These are phyloP conservation scores for Prunus campanulata DNA, from an alignment of 306 rosid genomes.

Conservation along the genomic window DNA sequence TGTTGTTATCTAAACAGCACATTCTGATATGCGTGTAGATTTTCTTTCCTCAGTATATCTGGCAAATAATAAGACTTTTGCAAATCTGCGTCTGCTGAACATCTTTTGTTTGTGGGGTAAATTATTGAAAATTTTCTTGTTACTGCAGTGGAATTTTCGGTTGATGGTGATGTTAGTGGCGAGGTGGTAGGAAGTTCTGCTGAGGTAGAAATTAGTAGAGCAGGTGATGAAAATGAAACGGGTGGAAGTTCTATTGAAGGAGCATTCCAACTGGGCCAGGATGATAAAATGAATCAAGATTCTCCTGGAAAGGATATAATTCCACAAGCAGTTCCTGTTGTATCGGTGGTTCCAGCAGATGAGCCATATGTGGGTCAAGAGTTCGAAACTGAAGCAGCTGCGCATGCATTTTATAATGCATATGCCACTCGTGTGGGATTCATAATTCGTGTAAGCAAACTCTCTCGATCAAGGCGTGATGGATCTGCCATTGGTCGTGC, in stretches of 20 bases:
- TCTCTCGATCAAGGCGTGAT: slow-evolving; percentile 92
- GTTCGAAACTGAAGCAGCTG: slow-evolving; percentile 86
- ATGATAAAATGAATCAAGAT: slow-evolving; percentile 45
- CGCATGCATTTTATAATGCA: slow-evolving; percentile 88
- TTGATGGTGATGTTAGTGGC: slow-evolving; percentile 50
- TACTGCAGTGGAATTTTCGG: slow-evolving; percentile 80
- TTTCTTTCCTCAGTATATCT: not conserved
- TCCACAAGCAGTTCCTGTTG: slow-evolving; percentile 46
- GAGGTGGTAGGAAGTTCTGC: slow-evolving; percentile 50
- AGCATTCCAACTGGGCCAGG: slow-evolving; percentile 46
- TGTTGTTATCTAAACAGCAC: not conserved
- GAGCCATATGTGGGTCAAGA: slow-evolving; percentile 95
- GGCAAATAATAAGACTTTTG: not conserved
- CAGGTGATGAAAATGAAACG: slow-evolving; percentile 55
- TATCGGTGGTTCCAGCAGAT: slow-evolving; percentile 46
- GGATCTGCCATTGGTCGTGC: slow-evolving; percentile 94
- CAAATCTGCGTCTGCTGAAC: slow-evolving; percentile 13
- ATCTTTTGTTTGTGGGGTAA: slow-evolving; percentile 9
- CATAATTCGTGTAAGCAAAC: slow-evolving; percentile 90
- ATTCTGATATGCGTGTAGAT: too few species aligned
- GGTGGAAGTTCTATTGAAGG: slow-evolving; percentile 66
- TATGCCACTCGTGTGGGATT: slow-evolving; percentile 84
- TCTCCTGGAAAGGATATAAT: slow-evolving; percentile 46
- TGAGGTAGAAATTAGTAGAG: slow-evolving; percentile 37
- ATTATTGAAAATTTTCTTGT: slow-evolving; percentile 19